Conservation (phyloP, 1,139 yeast species). For the Eremothecium sinecaudum region DNA sequence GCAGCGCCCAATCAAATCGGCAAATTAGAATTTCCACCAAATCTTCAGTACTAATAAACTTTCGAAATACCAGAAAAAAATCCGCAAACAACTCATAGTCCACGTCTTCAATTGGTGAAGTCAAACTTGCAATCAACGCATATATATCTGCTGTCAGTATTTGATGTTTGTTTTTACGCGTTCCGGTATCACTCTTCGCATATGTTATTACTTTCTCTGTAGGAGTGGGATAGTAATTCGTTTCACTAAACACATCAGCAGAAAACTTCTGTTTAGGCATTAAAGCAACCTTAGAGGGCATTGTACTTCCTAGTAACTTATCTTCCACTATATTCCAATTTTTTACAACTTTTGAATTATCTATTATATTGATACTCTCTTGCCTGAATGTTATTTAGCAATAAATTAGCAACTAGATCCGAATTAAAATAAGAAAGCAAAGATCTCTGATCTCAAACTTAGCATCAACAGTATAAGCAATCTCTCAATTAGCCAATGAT, state of each 20-base stretch:
- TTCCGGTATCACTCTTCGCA: conserved; percentile 22
- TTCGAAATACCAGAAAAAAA: conserved; percentile 75
- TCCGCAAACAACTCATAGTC: conserved; percentile 76
- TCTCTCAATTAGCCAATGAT: too few species aligned
- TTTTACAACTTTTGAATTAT: too few species aligned
- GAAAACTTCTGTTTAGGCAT: too few species aligned
- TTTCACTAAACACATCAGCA: conserved; percentile 18
- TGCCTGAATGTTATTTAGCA: too few species aligned
- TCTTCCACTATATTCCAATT: too few species aligned
- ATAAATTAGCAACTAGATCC: too few species aligned
- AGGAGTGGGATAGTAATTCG: conserved; percentile 29
- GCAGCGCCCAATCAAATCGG: conserved; percentile 66
- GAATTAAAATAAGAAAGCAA: too few species aligned
- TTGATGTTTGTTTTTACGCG: conserved; percentile 15
- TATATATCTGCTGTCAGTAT: conserved; percentile 30
- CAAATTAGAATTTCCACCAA: conserved; percentile 54
- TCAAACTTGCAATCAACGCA: conserved; percentile 61
- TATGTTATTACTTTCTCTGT: conserved; percentile 21
- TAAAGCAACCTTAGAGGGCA: too few species aligned
- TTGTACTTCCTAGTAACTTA: too few species aligned
- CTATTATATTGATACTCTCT: too few species aligned
- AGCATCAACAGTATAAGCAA: too few species aligned
- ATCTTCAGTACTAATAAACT: conserved; percentile 50
- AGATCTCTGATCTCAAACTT: too few species aligned
- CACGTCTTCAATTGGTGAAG: conserved; percentile 61